These are phyloP conservation scores for Peronospora tabacina DNA, from an alignment of 352 stramenopile genomes.

Conservation along the genomic window DNA sequence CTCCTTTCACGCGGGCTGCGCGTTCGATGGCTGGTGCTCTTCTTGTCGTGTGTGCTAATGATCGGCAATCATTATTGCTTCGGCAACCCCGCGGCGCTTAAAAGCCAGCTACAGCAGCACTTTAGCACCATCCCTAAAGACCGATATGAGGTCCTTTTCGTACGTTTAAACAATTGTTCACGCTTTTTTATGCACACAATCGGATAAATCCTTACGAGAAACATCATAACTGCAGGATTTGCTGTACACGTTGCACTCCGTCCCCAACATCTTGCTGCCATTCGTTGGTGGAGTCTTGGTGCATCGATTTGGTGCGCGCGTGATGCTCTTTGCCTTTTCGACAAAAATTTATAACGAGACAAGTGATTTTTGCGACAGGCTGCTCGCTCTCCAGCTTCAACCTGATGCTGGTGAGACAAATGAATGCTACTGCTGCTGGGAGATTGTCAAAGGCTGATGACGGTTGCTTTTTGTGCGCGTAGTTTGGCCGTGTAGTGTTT, in stretches of 20 bases:
- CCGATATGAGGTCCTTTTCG: constrained; percentile 79
- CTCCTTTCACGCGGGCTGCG: constrained; percentile 36
- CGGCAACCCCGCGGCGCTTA: constrained; percentile 83
- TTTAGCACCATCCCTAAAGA: constrained; percentile 66
- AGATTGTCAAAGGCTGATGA: neutral
- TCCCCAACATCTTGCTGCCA: constrained; percentile 89
- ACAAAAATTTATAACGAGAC: constrained; percentile 69
- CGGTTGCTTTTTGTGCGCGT: constrained; percentile 7
- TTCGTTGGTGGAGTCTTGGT: constrained; percentile 91
- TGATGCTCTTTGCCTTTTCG: constrained; percentile 84
- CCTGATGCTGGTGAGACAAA: constrained; percentile 51
- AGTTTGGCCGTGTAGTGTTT: constrained; percentile 87
- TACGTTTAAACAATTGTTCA: constrained; percentile 20
- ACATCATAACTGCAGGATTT: constrained; percentile 57
- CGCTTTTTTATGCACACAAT: neutral
- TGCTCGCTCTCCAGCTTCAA: constrained; percentile 73
- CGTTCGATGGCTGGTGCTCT: constrained; percentile 81
- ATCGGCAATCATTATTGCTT: constrained; percentile 90
- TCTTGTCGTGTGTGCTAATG: constrained; percentile 84
- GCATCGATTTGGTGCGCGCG: constrained; percentile 78
- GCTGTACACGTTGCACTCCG: constrained; percentile 90
- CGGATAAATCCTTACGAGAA: neutral
- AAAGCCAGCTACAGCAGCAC: constrained; percentile 82
- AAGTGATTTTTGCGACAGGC: constrained; percentile 86
- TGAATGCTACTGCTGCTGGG: neutral